A percentile compares a stretch with the other conserved stretches of the same genome.
Conservation (phyloP, 2,329 filamentous ascomycete species). For the Endocalyx cinctus region DNA sequence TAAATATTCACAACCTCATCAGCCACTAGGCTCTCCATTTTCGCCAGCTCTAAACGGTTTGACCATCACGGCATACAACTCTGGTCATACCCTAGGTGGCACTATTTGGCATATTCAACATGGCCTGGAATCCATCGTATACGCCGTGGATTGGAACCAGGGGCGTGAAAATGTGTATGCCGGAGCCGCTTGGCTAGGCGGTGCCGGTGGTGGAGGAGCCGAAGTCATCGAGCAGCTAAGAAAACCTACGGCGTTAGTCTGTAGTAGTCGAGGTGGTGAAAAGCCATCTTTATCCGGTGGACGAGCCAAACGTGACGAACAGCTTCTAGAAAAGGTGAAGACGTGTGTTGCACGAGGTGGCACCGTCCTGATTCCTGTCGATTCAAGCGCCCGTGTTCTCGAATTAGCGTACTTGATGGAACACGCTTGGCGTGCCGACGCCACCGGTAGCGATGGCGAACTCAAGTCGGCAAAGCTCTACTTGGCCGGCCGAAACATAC, state of each 20-base stretch:
- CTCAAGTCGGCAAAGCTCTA: constrained; percentile 62
- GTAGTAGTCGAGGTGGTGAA: constrained; percentile 78
- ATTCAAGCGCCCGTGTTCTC: constrained; percentile 90
- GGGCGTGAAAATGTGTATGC: constrained; percentile 92
- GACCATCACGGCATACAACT: constrained; percentile 94
- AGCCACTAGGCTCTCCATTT: constrained; percentile 80
- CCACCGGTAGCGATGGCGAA: constrained; percentile 44
- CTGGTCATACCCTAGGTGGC: constrained; percentile 90
- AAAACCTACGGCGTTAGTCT: constrained; percentile 90
- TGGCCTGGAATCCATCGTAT: constrained; percentile 92
- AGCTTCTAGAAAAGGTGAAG: constrained; percentile 77
- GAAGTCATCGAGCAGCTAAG: constrained; percentile 92
- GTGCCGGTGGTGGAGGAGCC: constrained; percentile 71
- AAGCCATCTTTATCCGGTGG: constrained; percentile 66
- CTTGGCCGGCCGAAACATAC: constrained; percentile 79
- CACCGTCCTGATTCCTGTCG: constrained; percentile 87
- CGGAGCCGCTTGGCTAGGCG: constrained; percentile 88
- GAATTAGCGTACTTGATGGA: constrained; percentile 91
- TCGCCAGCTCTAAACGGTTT: constrained; percentile 86
- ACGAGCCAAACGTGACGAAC: constrained; percentile 77
- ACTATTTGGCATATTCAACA: constrained; percentile 99
- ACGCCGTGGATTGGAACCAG: constrained; percentile 97
- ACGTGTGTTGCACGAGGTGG: constrained; percentile 75
- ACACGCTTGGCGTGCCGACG: constrained; percentile 77
- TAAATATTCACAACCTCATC: constrained; percentile 95